Evolutionary conservation across 257 asterid species (phyloP), one percentile per base, ranked within the genome.

Genomic region (Osmanthus fragrans): DNA sequence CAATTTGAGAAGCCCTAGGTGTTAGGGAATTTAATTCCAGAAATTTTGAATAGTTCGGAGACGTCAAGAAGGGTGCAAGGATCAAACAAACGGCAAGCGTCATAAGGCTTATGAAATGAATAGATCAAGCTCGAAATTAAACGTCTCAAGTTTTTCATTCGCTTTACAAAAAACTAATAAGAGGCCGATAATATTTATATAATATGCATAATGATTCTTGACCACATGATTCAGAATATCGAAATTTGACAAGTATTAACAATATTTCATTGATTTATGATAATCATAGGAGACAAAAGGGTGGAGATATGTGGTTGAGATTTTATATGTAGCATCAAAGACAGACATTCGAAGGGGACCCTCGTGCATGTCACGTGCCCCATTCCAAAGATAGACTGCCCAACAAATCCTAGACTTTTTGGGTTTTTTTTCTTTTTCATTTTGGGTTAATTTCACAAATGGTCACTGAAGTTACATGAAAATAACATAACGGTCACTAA

Each of bases 311-410:
- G 49, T 29, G 21, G 64, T 70, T 39, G 67, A 27, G 33, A 54
- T 16, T 54, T 36, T 77, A 19, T 51, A 32, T 27, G 74, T 76
- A 74, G 64, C 76, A 9, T 27, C 10, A 74, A 49, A 67, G 87
- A 87, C 88, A 87, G 78, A 85, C 86, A 86, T 88, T 83, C 89
- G 73, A 45, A n/a, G 82, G 81, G 75, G 64, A 56, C 63, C 80
- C 63, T 42, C 86, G 79, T 82, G 84, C 85, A 27, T 39, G n/a
- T 74, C 49, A 70, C 82, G 30, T 73, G 74, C 73, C 47, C 29
- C 4, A 51, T 37, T 73, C 60, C 80, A n/a, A n/a, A 32, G 60
- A 13, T 54, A 23, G 66, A 70, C 77, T 75, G 72, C 77, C 81
- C 70, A 68, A 72, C 45, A 32, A 40, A 75, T 39, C 6, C 42